phyloP scores from a whole-genome alignment of 148 eudicot species.

The Vaccinium macrocarpon region DNA sequence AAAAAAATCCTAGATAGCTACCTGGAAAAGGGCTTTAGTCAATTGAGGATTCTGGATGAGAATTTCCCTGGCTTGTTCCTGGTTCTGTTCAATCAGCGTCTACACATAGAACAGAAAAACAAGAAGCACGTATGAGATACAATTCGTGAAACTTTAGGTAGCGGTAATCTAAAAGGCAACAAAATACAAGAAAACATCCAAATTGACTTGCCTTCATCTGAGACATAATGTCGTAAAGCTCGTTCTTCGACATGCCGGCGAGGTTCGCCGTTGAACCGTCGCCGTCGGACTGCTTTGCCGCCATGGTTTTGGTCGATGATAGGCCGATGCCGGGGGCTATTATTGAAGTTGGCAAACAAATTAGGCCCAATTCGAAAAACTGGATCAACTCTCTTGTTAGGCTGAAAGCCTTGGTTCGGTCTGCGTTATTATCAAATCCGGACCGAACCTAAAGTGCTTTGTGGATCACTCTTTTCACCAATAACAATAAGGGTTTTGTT shows the following conservation, averaged over 20 bases:
- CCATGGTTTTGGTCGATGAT: constrained; percentile 35
- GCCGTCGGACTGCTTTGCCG: constrained; percentile 55
- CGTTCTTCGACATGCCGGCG: constrained; percentile 78
- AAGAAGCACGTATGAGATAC: background rate
- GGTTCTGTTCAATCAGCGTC: constrained; percentile 80
- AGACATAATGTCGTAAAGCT: constrained; percentile 88
- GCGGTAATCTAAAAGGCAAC: background rate
- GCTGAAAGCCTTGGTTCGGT: too few species aligned
- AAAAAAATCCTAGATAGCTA: constrained; percentile 20
- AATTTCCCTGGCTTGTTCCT: constrained; percentile 85
- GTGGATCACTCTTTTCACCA: too few species aligned
- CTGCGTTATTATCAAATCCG: too few species aligned
- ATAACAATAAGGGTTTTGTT: too few species aligned
- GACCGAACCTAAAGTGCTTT: too few species aligned
- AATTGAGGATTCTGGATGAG: constrained; percentile 77
- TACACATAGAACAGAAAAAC: constrained; percentile 29
- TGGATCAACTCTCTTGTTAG: background rate
- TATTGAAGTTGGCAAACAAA: background rate
- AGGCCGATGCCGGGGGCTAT: background rate
- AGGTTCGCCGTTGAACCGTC: constrained; percentile 62
- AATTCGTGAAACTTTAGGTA: background rate
- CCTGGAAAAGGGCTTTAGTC: constrained; percentile 90
- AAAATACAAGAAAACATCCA: background rate
- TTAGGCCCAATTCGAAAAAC: background rate
- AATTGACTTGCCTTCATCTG: constrained; percentile 71